Base-by-base conservation (phyloP, 2,329 filamentous ascomycete genomes). In the Venturia oleaginea region DNA sequence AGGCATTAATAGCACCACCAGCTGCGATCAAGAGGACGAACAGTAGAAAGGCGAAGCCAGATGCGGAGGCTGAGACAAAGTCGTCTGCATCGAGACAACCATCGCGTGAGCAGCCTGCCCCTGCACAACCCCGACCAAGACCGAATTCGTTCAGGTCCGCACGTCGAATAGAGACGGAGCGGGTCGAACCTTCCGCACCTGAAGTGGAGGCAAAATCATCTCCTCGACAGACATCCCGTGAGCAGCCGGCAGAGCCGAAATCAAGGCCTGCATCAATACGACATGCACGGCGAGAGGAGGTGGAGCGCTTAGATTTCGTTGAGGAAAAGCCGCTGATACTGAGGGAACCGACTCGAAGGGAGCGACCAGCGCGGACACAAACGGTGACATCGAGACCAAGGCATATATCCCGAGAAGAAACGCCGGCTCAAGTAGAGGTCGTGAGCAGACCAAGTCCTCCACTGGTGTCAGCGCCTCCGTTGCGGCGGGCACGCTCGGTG, bases 1-100 rank as follows among this genome's bases (percentile, higher is more conserved):
- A 72, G 19, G 51, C 15, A 57, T 22, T 11, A 17, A 66, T 30
- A 17, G 54, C 34, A 19, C 22, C 27, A n/a, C 54, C 27, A n/a
- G 37, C 43, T 11, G 42, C 46, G n/a, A 63, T 63, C 34, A 63
- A 63, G 62, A 37, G 62, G 32, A 46, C 46, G 34, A 40, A 46
- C 22, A 63, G 62, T 57, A 7, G 32, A 11, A 59, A 17, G 22
- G 40, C 27, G 51, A 63, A 27, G 22, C 61, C 15, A 34, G 61
- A 57, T 40, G 46, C 24, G 24, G 48, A 55, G 51, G 34, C 19
- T 38, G 62, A 32, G n/a, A 13, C 7, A 19, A 22, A 13, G 27
- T 42, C 38, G 19, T 42, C 60, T 34, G 40, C 48, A 42, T 22
- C 48, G 40, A 38, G 19, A 30, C 59, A 60, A 24, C 37, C 32